Percentiles rank a stretch among this genome's conserved stretches.
These are phyloP conservation scores for Arbutus unedo DNA, from an alignment of 148 eudicot genomes.

Conservation along the genomic window DNA sequence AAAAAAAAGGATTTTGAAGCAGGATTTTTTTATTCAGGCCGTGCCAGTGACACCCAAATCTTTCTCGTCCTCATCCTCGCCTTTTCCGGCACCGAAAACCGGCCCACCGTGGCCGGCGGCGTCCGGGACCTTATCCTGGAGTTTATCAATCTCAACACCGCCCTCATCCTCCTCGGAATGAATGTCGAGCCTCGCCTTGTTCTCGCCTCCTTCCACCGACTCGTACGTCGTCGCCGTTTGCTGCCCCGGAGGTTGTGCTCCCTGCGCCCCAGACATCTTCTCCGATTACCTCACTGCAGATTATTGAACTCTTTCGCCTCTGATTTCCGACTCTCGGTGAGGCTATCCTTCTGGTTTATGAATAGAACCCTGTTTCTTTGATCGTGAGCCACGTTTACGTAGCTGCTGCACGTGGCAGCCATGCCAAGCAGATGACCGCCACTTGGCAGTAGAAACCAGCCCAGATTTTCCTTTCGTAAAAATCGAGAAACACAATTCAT, in stretches of 20 bases:
- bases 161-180: conserved; percentile 54
- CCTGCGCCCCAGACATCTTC: conserved; percentile 53
- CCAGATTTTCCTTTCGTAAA: too few species aligned
- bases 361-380: not conserved
- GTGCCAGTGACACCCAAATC: conserved; percentile 27
- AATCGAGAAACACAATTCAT: too few species aligned
- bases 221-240: conserved; percentile 41
- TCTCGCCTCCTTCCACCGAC: conserved; percentile 35
- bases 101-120: conserved; percentile 77
- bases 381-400: not conserved
- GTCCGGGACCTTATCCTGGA: conserved; percentile 71
- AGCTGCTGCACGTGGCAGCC: not conserved
- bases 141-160: conserved; percentile 59
- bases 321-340: too few species aligned
- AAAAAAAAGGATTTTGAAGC: too few species aligned
- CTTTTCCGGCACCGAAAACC: conserved; percentile 43
- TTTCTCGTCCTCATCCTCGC: conserved; percentile 10
- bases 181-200: conserved; percentile 33
- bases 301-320: not conserved
- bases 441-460: not conserved
- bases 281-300: not conserved
- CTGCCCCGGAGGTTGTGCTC: conserved; percentile 39
- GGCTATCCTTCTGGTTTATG: too few species aligned
- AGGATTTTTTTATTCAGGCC: not conserved
- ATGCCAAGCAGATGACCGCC: not conserved